Evolutionary conservation across 192 early-diverging fungal genomes (phyloP).

Genomic region (Coemansia sp.): DNA sequence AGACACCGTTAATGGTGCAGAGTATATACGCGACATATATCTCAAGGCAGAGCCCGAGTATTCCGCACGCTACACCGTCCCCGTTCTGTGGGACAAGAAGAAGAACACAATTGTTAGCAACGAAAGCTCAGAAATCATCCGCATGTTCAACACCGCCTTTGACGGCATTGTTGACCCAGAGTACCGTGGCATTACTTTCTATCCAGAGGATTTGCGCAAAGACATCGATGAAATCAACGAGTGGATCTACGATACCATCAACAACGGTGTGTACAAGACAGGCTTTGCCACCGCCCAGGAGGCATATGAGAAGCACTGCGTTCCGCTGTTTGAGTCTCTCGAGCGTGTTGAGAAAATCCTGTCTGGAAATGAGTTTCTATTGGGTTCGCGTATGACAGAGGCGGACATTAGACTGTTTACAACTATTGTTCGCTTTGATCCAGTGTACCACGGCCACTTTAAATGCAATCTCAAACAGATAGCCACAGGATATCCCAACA

Average conservation of each 20-base stretch:
- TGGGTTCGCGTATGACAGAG: slow-evolving; percentile 82
- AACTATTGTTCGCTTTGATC: slow-evolving; percentile 94
- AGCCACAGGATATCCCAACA: slow-evolving; percentile 82
- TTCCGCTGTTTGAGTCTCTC: slow-evolving; percentile 73
- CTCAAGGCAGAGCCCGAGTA: slow-evolving; percentile 87
- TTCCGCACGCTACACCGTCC: slow-evolving; percentile 80
- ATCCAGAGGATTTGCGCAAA: slow-evolving; percentile 71
- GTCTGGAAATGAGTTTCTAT: slow-evolving; percentile 70
- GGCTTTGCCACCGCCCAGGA: slow-evolving; percentile 90
- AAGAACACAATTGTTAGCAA: slow-evolving; percentile 92
- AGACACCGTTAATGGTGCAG: slow-evolving; percentile 73
- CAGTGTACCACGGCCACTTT: slow-evolving; percentile 93
- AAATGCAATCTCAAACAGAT: slow-evolving; percentile 92
- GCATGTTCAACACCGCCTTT: slow-evolving; percentile 90
- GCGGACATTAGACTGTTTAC: slow-evolving; percentile 95
- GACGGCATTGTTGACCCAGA: slow-evolving; percentile 67
- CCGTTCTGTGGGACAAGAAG: slow-evolving; percentile 97
- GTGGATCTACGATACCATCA: slow-evolving; percentile 93
- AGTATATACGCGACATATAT: slow-evolving; percentile 86
- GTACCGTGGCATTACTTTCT: slow-evolving; percentile 71
- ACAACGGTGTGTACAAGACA: slow-evolving; percentile 95
- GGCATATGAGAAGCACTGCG: slow-evolving; percentile 78
- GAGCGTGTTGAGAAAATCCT: slow-evolving; percentile 85
- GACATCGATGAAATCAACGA: slow-evolving; percentile 87
- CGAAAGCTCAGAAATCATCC: slow-evolving; percentile 94